Conservation (phyloP, 139 green algal species). For the Chlamydomonas asymmetrica region DNA sequence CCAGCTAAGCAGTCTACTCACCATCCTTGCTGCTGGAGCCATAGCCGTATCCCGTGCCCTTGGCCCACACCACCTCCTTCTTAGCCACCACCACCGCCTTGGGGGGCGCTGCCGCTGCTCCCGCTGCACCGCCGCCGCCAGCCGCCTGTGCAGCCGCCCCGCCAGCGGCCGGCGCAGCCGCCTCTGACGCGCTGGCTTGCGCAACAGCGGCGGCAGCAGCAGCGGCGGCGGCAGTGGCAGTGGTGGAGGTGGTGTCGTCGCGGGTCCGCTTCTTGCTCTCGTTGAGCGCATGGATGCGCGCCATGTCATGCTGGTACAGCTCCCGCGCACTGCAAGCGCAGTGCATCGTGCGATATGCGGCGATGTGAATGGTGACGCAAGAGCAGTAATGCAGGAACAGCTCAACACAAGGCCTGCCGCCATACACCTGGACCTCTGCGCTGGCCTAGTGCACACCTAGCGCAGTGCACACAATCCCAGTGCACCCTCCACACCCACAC, state of each 20-base stretch:
- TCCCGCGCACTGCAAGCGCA: constrained; percentile 33
- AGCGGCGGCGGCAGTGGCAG: too few relatives aligned
- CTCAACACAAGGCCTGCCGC: too few relatives aligned
- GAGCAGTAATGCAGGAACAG: too few relatives aligned
- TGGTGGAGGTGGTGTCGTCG: neutral
- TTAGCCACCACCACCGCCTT: neutral
- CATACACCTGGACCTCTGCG: too few relatives aligned
- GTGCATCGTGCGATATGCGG: too few relatives aligned
- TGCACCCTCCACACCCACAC: neutral
- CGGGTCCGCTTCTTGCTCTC: constrained; percentile 32
- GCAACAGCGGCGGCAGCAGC: too few relatives aligned
- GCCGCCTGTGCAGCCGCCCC: neutral
- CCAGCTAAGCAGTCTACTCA: neutral
- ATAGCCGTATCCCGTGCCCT: constrained; percentile 66
- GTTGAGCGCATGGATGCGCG: constrained; percentile 35
- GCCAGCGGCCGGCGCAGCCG: neutral
- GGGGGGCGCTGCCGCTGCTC: neutral
- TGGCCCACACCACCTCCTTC: constrained; percentile 48
- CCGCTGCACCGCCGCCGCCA: neutral
- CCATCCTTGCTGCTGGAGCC: constrained; percentile 5
- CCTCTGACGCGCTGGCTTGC: too few relatives aligned
- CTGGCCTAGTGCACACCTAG: too few relatives aligned
- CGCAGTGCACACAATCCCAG: too few relatives aligned
- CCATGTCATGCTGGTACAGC: constrained; percentile 29
- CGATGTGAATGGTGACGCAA: too few relatives aligned